Evolutionary conservation across 2,329 filamentous ascomycete genomes (phyloP), one percentile per base, ranked within the genome.

Genomic region (Camillea tinctor): DNA sequence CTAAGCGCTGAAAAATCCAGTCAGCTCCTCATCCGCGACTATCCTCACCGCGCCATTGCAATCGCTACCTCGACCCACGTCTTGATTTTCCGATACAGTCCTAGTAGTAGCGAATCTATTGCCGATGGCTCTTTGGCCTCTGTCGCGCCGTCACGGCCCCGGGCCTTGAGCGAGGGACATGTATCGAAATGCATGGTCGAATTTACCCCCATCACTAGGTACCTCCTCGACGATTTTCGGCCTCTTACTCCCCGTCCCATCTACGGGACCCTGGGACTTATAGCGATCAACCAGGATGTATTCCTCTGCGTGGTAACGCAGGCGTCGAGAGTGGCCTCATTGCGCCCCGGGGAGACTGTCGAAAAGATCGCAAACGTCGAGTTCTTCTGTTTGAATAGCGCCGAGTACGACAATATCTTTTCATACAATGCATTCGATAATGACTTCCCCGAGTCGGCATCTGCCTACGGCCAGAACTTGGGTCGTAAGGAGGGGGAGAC

Each of bases 271-370:
- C 80, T 98, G 52, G 94, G 94, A 1, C 80, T 98, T 63, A 94
- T 97, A 68, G 90, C 92, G 0, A 84, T 96, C 63, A 87, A 88
- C 64, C 84, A 87, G 61, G 92, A 97, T 78, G 88, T 97, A 15
- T 98, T 98, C 73, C 80, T 98, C 17, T 95, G 93, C 62, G 90
- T 97, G 59, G 91, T 98, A 56, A 96, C 91, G 24, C 86, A 88
- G 52, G 90, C 92, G 44, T 84, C 86, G 20, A 87, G 88, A 63
- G 92, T 93, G 5, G 94, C 93, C 17, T 92, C 87, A 1, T 84
- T 97, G 53, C 84, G 93, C 53, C 93, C 93, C 0, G 92, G 92
- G 52, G 94, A 98, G 80, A 94, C 90, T 3, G 89, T 97, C 22
- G 91, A 95, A 77, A 88, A 88, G 74, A 98, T 98, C 69, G 84